Evolutionary conservation across 208 protist genomes (phyloP), one percentile per base, ranked within the genome.

Genomic region (Leishmania lainsoni): DNA sequence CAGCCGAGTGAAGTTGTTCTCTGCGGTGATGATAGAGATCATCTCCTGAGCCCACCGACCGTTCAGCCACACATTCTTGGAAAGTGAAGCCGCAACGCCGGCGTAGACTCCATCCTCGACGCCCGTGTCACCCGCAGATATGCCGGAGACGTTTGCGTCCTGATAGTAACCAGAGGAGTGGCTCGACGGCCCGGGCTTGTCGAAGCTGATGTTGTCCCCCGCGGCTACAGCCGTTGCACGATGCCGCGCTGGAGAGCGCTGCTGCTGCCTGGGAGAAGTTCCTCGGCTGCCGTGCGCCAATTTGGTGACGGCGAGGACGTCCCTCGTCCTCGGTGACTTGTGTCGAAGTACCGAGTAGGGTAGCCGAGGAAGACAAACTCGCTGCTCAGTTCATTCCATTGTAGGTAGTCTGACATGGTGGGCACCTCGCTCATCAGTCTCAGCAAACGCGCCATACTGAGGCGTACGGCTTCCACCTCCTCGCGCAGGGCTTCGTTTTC

Each of bases 21-120:
- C 92, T 32, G 88, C 87, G 20, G 92, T 76, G 22, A 96, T 81
- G 56, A 97, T 92, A 16, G 85, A 86, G 72, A 91, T 90, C 84
- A 97, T 86, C 51, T 91, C 80, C 63, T 89, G 81, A 39, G 85
- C 89, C 91, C 94, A 96, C 42, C 85, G 84, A 8, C 89, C 91
- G 79, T 93, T 97, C 12, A 97, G 87, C 90, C 92, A 96, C 5
- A 97, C 79, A 75, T 97, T 97, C 84, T 94, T 94, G 54, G 94
- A 92, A 70, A 87, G 78, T 58, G 88, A 78, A 29, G 87, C 76
- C 1, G 84, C 83, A 1, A 84, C 75, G 56, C 94, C 94, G 22
- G 86, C 87, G 81, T 97, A 97, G 58, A 97, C 85, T 26, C 94
- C 94, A 75, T 96, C 91, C 52, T 93, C 91, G 22, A 97, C 87